A percentile compares a stretch with the other conserved stretches of the same genome.
phyloP scores from a whole-genome alignment of 768 basidiomycete genomes.

The Calvatia gigantea region DNA sequence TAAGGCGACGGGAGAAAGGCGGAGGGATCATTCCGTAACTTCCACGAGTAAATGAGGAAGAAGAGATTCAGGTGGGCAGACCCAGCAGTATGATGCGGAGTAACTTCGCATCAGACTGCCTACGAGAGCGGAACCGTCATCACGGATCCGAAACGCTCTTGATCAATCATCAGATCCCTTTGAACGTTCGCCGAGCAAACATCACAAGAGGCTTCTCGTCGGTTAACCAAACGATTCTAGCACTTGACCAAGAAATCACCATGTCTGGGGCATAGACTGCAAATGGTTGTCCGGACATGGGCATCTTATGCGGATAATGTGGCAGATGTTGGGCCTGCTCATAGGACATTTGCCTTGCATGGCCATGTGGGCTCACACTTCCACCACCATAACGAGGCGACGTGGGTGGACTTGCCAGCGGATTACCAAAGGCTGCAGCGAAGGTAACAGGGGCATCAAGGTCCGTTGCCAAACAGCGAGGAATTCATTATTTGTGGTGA shows the following conservation, averaged over 20 bases:
- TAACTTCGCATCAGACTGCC: not conserved
- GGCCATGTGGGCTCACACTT: not conserved
- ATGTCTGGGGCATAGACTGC: constrained; percentile 6
- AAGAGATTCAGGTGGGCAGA: not conserved
- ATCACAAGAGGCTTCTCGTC: not conserved
- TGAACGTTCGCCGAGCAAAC: not conserved
- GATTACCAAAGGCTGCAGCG: not conserved
- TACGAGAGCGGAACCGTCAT: not conserved
- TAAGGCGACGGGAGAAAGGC: not conserved
- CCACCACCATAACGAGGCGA: not conserved
- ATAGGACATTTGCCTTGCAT: constrained; percentile 3
- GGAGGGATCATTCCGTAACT: not conserved
- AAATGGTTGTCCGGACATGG: constrained; percentile 6
- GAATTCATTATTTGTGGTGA: not conserved
- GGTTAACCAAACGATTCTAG: not conserved
- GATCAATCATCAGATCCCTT: not conserved
- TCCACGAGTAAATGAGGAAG: not conserved
- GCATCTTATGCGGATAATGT: not conserved
- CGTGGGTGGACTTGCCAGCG: not conserved
- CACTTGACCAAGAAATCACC: not conserved
- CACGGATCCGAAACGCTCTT: not conserved
- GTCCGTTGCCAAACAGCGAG: not conserved
- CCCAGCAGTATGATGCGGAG: not conserved
- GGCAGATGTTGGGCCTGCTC: not conserved
- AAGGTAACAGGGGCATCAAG: not conserved